Percentiles rank a stretch among this genome's conserved stretches.
Evolutionary conservation across 2,329 filamentous ascomycete species (phyloP).

Genomic region (Cryoendolithus antarcticus): DNA sequence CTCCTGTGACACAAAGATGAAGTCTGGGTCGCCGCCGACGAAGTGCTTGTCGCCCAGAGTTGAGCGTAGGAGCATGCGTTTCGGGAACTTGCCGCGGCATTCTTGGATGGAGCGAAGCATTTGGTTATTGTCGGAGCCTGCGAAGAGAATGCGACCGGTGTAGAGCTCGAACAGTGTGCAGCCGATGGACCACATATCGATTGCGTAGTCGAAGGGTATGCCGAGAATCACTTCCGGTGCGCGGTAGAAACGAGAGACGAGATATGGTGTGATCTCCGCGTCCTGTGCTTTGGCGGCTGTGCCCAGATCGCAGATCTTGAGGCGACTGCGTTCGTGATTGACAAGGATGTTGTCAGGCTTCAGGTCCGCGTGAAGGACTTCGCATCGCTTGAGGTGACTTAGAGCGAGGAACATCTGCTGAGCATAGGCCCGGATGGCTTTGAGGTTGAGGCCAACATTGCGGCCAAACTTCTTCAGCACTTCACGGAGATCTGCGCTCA

Average conservation of each 20-base stretch:
- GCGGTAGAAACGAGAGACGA: conserved; percentile 94
- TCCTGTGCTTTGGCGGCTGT: conserved; percentile 90
- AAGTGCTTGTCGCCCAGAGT: conserved; percentile 68
- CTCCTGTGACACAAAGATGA: conserved; percentile 76
- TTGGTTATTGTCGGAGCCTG: conserved; percentile 90
- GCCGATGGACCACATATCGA: conserved; percentile 96
- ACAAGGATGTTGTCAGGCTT: conserved; percentile 96
- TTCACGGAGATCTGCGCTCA: conserved; percentile 83
- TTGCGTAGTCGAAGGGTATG: conserved; percentile 86
- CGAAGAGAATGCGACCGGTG: conserved; percentile 94
- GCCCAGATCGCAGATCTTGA: conserved; percentile 94
- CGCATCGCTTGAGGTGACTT: conserved; percentile 77
- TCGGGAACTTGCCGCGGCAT: conserved; percentile 79
- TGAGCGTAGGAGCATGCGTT: conserved; percentile 76
- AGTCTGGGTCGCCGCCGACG: conserved; percentile 48
- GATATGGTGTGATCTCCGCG: conserved; percentile 83
- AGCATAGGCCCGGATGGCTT: conserved; percentile 76
- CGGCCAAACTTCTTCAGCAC: conserved; percentile 92
- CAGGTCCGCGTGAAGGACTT: conserved; percentile 87
- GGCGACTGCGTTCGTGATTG: conserved; percentile 66
- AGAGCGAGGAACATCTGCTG: conserved; percentile 89
- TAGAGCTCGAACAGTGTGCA: conserved; percentile 96
- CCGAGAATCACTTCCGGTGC: conserved; percentile 95
- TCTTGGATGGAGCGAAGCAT: conserved; percentile 97
- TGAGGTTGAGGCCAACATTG: conserved; percentile 81